Evolutionary conservation across 192 early-diverging fungal genomes (phyloP).

Genomic region (Rhizophagus clarus): DNA sequence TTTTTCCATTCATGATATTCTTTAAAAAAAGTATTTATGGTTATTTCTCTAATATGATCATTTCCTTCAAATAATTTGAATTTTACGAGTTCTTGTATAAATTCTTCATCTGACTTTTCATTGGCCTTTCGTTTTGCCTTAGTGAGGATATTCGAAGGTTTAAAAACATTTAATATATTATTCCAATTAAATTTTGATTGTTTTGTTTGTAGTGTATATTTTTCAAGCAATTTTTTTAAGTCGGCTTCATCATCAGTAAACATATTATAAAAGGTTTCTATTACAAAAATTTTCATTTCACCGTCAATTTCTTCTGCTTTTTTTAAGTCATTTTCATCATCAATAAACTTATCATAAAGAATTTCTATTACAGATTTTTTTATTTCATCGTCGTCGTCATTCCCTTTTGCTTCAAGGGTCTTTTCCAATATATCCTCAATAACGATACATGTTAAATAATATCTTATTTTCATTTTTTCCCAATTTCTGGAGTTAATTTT

Average conservation of each 20-base stretch:
- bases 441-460: background rate
- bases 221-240: background rate
- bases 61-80: background rate
- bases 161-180: no score
- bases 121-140: no score
- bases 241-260: background rate
- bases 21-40: background rate
- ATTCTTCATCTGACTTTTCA: background rate
- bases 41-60: background rate
- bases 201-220: background rate
- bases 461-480: background rate
- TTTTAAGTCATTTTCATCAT: background rate
- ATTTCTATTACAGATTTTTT: background rate
- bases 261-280: background rate
- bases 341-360: background rate
- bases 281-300: background rate
- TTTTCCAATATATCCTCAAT: background rate
- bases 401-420: no score
- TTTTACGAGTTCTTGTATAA: background rate
- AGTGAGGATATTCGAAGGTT: no score
- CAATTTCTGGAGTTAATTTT: background rate
- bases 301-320: no score
- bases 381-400: no score
- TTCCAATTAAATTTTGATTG: background rate
- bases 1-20: constrained; percentile 1